These are phyloP conservation scores for Geotrichum histeridarum DNA, from an alignment of 1,139 yeast genomes.

Conservation along the genomic window DNA sequence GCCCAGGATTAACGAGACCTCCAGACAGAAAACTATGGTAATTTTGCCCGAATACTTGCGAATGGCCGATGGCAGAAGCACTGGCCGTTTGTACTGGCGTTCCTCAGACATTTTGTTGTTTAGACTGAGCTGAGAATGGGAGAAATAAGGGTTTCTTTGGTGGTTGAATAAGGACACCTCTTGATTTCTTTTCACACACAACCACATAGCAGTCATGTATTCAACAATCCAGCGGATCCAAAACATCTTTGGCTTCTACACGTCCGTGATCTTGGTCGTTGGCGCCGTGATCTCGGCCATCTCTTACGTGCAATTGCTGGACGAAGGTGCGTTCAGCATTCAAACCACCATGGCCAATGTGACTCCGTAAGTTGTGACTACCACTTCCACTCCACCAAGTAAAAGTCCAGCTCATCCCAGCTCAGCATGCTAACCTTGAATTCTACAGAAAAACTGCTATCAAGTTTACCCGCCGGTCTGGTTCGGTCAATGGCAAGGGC, in stretches of 20 bases:
- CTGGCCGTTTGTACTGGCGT: constrained; percentile 32
- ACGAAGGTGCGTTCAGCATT: constrained; percentile 30
- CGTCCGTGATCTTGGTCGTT: constrained; percentile 31
- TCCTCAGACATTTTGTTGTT: constrained; percentile 28
- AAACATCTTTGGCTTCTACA: constrained; percentile 31
- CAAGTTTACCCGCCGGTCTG: constrained; percentile 67
- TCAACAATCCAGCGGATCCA: constrained; percentile 26
- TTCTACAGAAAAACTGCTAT: constrained; percentile 25
- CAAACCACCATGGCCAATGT: constrained; percentile 26
- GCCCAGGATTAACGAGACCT: constrained; percentile 51
- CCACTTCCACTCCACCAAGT: neutral
- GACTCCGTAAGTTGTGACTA: constrained; percentile 26
- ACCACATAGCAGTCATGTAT: constrained; percentile 9
- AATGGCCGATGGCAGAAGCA: constrained; percentile 1
- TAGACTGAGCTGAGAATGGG: neutral
- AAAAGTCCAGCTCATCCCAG: constrained; percentile 11
- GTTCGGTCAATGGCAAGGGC: constrained; percentile 61
- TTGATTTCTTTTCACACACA: constrained; percentile 2
- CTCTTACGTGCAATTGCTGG: constrained; percentile 31
- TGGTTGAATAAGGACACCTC: neutral
- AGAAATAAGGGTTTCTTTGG: neutral
- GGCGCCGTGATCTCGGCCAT: constrained; percentile 30
- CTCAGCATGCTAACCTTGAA: constrained; percentile 7
- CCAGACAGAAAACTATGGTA: constrained; percentile 48
- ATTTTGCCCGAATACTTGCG: constrained; percentile 41